Evolutionary conservation across 177 flowering plant species (phyloP), one percentile per base, ranked within the genome.

Genomic region (Vitis hybrid): DNA sequence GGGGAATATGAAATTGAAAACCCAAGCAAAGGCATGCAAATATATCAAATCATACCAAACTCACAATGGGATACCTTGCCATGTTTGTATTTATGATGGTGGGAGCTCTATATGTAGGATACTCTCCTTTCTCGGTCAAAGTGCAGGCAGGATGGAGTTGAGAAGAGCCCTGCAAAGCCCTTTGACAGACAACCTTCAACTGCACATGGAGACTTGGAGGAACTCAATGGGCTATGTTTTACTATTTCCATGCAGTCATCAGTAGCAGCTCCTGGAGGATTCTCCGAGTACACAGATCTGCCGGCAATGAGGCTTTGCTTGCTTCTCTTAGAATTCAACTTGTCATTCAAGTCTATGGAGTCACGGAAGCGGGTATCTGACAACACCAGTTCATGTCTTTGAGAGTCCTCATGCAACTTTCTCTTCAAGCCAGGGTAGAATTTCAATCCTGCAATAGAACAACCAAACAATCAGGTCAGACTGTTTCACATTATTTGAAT

Each of bases 111-210:
- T 17, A 76, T 78, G 61, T 60, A 84, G 12, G 88, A 80, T 57
- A 82, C 83, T 63, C 85, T 72, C 18, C 81, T 80, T 56, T 85
- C 79, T 51, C 71, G 76, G 71, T 81, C 85, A 58, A 84, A 69
- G 53, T 80, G 87, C 76, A 85, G 66, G 69, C 77, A 70, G 13
- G 86, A 67, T 35, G 81, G 77, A 20, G 76, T 70, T 2, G 97
- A 78, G 41, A 90, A 80, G 32, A 91, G 89, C 54, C 90, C 87
- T 2, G 88, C 91, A 77, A 93, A 85, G 24, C 91, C 91, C 81
- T 79, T 88, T 5, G 87, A 82, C 51, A 93, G 77, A 70, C 85
- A 80, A 67, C 91, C 90, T 77, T 91, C 94, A 65, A 90, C 84
- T 1, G 91, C 86, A 86, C 97, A 93, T 11, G 82, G 87, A 14